These are phyloP conservation scores for Tympanopsis confertula DNA, from an alignment of 2,329 filamentous ascomycete genomes.

Conservation along the genomic window DNA sequence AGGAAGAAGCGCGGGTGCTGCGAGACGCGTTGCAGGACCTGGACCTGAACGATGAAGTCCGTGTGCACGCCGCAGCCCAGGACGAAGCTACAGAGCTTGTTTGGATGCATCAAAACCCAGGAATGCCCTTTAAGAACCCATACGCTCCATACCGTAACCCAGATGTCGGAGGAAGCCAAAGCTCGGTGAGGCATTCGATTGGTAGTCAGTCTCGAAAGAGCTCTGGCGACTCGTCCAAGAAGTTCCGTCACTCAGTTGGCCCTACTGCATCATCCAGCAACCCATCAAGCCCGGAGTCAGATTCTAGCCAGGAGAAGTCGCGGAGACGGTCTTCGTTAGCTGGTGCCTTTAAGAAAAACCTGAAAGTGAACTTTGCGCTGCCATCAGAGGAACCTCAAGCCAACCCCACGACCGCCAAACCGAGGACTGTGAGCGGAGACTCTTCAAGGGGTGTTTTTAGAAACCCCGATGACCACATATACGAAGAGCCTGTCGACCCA, in stretches of 20 bases:
- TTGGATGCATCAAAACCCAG: slow-evolving; percentile 47
- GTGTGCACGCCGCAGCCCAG: slow-evolving; percentile 42
- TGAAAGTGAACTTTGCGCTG: slow-evolving; percentile 24
- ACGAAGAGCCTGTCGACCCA: slow-evolving; percentile 42
- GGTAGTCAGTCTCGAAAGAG: background rate
- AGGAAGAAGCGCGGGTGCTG: slow-evolving; percentile 42
- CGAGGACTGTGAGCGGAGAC: slow-evolving; percentile 20
- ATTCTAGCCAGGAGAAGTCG: background rate
- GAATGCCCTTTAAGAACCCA: slow-evolving; percentile 32
- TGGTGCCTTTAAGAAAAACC: slow-evolving; percentile 17
- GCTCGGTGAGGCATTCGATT: background rate
- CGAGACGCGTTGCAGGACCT: slow-evolving; percentile 44
- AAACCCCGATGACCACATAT: slow-evolving; percentile 49
- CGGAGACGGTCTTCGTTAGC: slow-evolving; percentile 1
- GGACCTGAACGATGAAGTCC: slow-evolving; percentile 41
- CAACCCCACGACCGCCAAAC: slow-evolving; percentile 5
- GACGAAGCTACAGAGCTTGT: slow-evolving; percentile 53
- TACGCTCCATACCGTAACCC: slow-evolving; percentile 31
- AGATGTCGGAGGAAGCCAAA: slow-evolving; percentile 19
- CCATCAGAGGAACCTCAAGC: slow-evolving; percentile 13
- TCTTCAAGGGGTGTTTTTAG: slow-evolving; percentile 38
- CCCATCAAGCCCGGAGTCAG: too few species aligned
- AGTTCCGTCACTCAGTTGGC: background rate
- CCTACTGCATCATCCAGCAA: background rate
- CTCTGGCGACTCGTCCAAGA: background rate